Conservation (phyloP, 2,329 filamentous ascomycete species). For the Colletotrichum limetticola region DNA sequence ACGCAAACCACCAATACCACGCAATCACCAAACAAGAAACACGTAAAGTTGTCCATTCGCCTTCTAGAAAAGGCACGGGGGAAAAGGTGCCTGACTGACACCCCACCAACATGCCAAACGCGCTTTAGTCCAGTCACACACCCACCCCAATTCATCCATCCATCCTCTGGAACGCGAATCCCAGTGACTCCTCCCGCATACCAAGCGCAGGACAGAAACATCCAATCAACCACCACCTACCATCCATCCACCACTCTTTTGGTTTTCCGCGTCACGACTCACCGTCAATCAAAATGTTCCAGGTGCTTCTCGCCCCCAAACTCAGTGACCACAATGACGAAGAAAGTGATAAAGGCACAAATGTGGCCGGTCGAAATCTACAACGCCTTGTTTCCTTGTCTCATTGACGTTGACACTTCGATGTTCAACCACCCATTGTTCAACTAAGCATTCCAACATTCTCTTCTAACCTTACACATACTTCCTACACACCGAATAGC, state of each 20-base stretch:
- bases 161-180: constrained; percentile 1
- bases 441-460: background rate
- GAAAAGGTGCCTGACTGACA: background rate
- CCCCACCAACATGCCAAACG: background rate
- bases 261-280: background rate
- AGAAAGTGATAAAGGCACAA: constrained; percentile 1
- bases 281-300: background rate
- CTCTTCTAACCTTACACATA: background rate
- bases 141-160: background rate
- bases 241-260: background rate
- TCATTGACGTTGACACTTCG: background rate
- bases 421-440: background rate
- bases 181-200: constrained; percentile 1
- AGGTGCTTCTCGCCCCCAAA: background rate
- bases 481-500: background rate
- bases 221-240: background rate
- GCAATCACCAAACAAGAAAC: constrained; percentile 22
- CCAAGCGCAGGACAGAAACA: background rate
- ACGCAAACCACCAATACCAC: background rate
- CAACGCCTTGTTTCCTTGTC: background rate
- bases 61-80: background rate
- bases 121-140: background rate
- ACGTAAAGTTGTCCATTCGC: background rate
- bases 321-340: background rate
- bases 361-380: background rate